Evolutionary conservation across 176 grass and related monocot species (phyloP).

Genomic region (Saccharum spontaneum): DNA sequence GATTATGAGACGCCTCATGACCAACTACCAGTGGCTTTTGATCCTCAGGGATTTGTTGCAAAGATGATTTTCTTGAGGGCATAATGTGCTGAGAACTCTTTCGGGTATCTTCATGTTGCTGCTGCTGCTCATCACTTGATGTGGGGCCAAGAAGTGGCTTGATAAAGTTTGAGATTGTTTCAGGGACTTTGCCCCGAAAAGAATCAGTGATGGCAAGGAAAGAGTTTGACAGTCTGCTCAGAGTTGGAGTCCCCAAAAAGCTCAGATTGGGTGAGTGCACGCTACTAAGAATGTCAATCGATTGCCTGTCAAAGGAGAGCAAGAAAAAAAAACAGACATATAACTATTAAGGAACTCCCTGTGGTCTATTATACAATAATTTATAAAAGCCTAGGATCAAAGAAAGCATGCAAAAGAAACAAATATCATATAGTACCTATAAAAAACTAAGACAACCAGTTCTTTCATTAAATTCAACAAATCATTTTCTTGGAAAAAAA

Average conservation of each 20-base stretch:
- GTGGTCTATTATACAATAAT: no score
- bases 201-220: constrained; percentile 53
- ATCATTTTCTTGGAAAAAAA: not conserved
- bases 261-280: constrained; percentile 66
- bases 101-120: not conserved
- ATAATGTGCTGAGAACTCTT: constrained; percentile 73
- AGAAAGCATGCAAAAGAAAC: constrained; percentile 4
- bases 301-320: constrained; percentile 59
- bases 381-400: no score
- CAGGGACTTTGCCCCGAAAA: constrained; percentile 64
- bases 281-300: constrained; percentile 76
- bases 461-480: not conserved
- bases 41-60: constrained; percentile 76
- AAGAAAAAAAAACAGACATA: not conserved
- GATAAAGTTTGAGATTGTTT: constrained; percentile 52
- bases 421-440: not conserved
- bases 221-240: constrained; percentile 73
- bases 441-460: not conserved
- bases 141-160: constrained; percentile 62
- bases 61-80: constrained; percentile 62
- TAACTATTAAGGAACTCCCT: no score
- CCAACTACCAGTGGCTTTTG: constrained; percentile 29
- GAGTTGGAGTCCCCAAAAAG: constrained; percentile 65
- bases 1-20: constrained; percentile 44
- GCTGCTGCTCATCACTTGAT: constrained; percentile 42